Evolutionary conservation across 805 yeast species (phyloP).

Genomic region (Saccharomycopsis olivae): DNA sequence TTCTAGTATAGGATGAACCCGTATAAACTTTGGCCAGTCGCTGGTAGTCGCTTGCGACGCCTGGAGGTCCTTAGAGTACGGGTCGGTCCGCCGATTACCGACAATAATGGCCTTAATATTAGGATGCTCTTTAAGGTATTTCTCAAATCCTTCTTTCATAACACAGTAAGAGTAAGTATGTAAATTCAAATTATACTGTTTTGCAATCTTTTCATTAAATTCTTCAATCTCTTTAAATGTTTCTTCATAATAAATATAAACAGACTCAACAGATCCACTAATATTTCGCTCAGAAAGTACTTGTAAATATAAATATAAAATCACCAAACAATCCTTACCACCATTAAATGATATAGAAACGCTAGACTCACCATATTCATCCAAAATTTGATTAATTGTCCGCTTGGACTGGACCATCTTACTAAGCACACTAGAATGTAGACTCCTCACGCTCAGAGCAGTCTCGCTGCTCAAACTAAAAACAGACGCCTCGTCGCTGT

Average conservation of each 20-base stretch:
- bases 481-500: conserved; percentile 11
- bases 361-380: conserved; percentile 29
- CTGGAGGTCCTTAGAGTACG: conserved; percentile 53
- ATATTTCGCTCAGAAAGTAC: conserved; percentile 25
- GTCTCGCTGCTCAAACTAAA: no score
- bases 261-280: conserved; percentile 37
- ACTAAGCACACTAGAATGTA: no score
- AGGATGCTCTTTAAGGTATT: conserved; percentile 44
- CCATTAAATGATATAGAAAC: conserved; percentile 86
- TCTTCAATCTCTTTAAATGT: conserved; percentile 62
- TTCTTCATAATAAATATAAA: conserved; percentile 65
- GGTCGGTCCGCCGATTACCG: conserved; percentile 84
- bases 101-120: conserved; percentile 66
- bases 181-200: conserved; percentile 43
- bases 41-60: conserved; percentile 71
- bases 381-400: conserved; percentile 11
- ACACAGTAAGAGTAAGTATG: conserved; percentile 28
- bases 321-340: conserved; percentile 92
- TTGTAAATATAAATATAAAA: conserved; percentile 67
- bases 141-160: conserved; percentile 59
- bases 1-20: conserved; percentile 81
- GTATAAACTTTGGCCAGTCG: conserved; percentile 80
- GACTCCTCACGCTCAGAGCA: no score
- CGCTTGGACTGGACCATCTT: conserved; percentile 9
- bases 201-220: conserved; percentile 50